phyloP scores from a whole-genome alignment of 768 basidiomycete species.

The Russula lepida region DNA sequence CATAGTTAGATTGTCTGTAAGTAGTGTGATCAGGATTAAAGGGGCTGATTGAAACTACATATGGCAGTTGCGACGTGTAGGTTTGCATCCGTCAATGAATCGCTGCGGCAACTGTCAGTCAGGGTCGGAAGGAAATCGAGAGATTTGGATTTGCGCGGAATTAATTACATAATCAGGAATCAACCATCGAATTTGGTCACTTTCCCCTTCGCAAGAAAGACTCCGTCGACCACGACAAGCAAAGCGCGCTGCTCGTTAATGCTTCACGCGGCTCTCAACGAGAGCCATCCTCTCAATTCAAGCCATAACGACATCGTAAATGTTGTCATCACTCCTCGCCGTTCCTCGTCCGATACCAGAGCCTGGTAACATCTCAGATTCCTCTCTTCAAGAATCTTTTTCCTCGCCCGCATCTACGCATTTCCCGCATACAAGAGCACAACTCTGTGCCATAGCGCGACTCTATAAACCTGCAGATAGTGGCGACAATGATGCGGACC shows the following conservation, averaged over 20 bases:
- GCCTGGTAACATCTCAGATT: constrained; percentile 18
- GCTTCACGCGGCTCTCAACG: constrained; percentile 21
- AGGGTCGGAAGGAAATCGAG: constrained; percentile 2
- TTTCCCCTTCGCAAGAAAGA: not conserved
- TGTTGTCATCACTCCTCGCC: constrained; percentile 21
- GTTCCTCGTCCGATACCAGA: constrained; percentile 15
- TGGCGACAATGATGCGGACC: constrained; percentile 49
- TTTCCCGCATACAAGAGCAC: constrained; percentile 79
- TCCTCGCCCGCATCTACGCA: constrained; percentile 27
- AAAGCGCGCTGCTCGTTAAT: constrained; percentile 14
- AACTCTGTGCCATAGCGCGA: constrained; percentile 64
- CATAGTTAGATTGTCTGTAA: not conserved
- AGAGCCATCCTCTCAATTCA: constrained; percentile 22
- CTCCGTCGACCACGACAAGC: constrained; percentile 4
- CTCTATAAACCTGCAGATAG: constrained; percentile 57
- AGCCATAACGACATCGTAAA: constrained; percentile 17
- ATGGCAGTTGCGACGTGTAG: no score
- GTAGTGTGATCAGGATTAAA: not conserved
- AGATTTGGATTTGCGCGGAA: not conserved
- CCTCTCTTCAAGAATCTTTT: constrained; percentile 13
- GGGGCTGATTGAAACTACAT: not conserved
- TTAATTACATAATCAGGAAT: constrained; percentile 10
- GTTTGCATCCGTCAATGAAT: not conserved
- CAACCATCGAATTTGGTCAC: not conserved
- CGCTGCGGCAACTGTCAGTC: no score